Conservation (phyloP, 192 early-diverging fungal species). For the Geranomyces variabilis region DNA sequence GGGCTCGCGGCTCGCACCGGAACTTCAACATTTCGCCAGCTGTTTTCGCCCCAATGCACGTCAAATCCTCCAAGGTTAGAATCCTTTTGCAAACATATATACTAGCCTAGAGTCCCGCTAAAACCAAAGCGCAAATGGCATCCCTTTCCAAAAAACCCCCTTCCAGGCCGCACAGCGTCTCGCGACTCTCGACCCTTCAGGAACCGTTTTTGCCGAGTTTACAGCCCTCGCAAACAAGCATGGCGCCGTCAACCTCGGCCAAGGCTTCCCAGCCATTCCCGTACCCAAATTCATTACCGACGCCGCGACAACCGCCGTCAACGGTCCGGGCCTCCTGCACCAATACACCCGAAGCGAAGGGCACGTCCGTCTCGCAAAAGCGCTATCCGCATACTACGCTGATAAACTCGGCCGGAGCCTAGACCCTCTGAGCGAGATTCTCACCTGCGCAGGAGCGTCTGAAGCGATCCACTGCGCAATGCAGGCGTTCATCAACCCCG, state of each 20-base stretch:
- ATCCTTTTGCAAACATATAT: too few relatives aligned
- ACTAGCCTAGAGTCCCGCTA: too few relatives aligned
- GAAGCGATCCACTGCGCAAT: slow-evolving; percentile 86
- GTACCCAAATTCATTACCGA: slow-evolving; percentile 77
- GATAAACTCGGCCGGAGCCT: slow-evolving; percentile 65
- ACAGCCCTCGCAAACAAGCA: slow-evolving; percentile 81
- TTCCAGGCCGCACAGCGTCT: not conserved
- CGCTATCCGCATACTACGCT: slow-evolving; percentile 77
- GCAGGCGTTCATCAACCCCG: slow-evolving; percentile 69
- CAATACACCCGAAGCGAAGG: slow-evolving; percentile 80
- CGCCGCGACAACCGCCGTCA: slow-evolving; percentile 73
- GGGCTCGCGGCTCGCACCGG: too few relatives aligned
- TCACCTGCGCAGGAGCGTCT: slow-evolving; percentile 89
- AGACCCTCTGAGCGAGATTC: slow-evolving; percentile 78
- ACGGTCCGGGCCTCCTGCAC: slow-evolving; percentile 62
- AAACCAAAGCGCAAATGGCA: too few relatives aligned
- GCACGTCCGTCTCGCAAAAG: slow-evolving; percentile 51
- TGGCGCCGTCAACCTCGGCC: slow-evolving; percentile 90
- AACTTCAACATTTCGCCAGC: too few relatives aligned
- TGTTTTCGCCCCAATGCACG: too few relatives aligned
- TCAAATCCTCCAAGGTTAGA: too few relatives aligned
- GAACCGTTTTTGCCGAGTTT: slow-evolving; percentile 68
- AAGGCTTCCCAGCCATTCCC: slow-evolving; percentile 79
- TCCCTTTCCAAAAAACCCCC: too few relatives aligned
- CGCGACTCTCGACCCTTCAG: slow-evolving; percentile 40